Evolutionary conservation across 768 basidiomycete genomes (phyloP), one percentile per base, ranked within the genome.

Genomic region (Trichaptum fuscoviolaceum): DNA sequence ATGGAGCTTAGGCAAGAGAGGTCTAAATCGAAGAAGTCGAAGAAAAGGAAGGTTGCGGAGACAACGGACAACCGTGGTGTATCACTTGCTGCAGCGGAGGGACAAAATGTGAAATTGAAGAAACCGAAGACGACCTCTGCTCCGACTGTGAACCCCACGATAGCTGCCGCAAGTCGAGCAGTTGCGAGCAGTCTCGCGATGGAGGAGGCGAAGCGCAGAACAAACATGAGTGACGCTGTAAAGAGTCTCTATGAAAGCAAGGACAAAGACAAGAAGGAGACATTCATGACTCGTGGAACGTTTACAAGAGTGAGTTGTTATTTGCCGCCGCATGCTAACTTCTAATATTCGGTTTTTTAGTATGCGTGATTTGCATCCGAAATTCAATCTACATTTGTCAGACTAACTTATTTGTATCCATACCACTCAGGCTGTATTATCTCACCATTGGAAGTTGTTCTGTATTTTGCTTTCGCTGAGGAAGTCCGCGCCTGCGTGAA

Each of bases 231-330:
- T 70, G 90, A 87, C 12, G 93, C 93, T 18, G 87, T 97, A 36
- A 91, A 90, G 78, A 89, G 88, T 36, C 73, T 97, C 70, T 97
- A 96, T 74, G 83, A 77, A 57, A 75, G 79, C 12, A 85, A 87
- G 66, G 83, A 85, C 24, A 82, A 80, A 18, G 77, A 80, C 69
- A 82, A 80, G 73, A 93, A 94, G 73, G 91, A 91, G 78, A 95
- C 92, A 7, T 96, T 95, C 71, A 93, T 93, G 84, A 96, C 94
- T 0, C 91, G 89, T 84, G 87, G 89, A 20, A 96, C 95, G 15
- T 97, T 96, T 70, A 96, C 91, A 9, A 85, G 95, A 78, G 94
- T 95, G 73, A 76, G 94, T 81, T 2, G 1, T 23, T 25, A 59
- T 25, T 26, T 52, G 57, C 62, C 34, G 20, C 20, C 42, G 2